A percentile compares a stretch with the other conserved stretches of the same genome.
These are phyloP conservation scores for Terana coerulea DNA, from an alignment of 768 basidiomycete species.

Conservation along the genomic window DNA sequence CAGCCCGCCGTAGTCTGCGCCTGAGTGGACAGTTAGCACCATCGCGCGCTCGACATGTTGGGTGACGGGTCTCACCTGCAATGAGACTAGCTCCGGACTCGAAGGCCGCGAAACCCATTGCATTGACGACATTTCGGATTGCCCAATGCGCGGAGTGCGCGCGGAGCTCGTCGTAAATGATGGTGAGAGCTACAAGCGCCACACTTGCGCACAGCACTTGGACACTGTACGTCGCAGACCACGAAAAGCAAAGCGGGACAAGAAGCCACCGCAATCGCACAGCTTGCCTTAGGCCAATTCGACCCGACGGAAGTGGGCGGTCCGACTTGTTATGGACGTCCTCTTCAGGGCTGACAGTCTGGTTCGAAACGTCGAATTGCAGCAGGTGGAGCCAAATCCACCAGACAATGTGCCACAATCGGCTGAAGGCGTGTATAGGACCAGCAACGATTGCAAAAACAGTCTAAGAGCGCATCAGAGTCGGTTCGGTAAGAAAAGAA, in stretches of 20 bases:
- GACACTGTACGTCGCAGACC: constrained; percentile 10
- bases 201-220: constrained; percentile 11
- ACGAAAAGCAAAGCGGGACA: constrained; percentile 16
- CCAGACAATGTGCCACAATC: constrained; percentile 11
- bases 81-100: constrained; percentile 35
- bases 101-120: constrained; percentile 34
- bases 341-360: constrained; percentile 21
- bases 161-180: constrained; percentile 21
- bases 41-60: neutral
- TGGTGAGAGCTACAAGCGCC: constrained; percentile 13
- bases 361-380: constrained; percentile 27
- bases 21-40: constrained; percentile 16
- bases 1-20: constrained; percentile 19
- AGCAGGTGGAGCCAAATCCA: constrained; percentile 25
- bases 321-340: constrained; percentile 23
- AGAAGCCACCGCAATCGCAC: constrained; percentile 19
- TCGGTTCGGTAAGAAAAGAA: neutral
- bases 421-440: constrained; percentile 3
- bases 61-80: constrained; percentile 26
- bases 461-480: constrained; percentile 3
- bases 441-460: constrained; percentile 16
- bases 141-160: constrained; percentile 29
- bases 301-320: constrained; percentile 23
- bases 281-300: constrained; percentile 17
- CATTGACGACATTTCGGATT: constrained; percentile 32